These are phyloP conservation scores for Clonostachys sp. DNA, from an alignment of 2,329 filamentous ascomycete species.

Conservation along the genomic window DNA sequence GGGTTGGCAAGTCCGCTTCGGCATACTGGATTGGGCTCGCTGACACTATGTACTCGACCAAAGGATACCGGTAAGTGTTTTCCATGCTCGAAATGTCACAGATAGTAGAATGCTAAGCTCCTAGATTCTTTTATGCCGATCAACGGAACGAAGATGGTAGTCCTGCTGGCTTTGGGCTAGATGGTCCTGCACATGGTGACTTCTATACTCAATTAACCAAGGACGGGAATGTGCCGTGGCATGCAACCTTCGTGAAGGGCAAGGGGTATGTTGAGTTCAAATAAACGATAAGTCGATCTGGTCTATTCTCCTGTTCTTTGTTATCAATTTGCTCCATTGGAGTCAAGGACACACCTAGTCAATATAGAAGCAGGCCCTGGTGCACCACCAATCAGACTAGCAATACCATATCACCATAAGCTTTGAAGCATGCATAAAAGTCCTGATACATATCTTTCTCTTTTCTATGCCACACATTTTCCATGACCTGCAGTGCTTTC, in stretches of 20 bases:
- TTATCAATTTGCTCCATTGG: too few relatives aligned
- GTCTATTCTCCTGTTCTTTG: too few relatives aligned
- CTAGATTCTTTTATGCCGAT: conserved; percentile 42
- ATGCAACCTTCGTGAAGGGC: conserved; percentile 34
- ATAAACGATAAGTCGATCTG: not conserved
- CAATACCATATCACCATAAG: too few relatives aligned
- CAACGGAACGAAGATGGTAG: conserved; percentile 35
- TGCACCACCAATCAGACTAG: too few relatives aligned
- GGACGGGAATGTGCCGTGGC: conserved; percentile 35
- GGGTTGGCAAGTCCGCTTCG: not conserved
- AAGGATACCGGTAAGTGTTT: not conserved
- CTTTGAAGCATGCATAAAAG: too few relatives aligned
- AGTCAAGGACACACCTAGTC: too few relatives aligned
- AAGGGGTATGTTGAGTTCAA: conserved; percentile 29
- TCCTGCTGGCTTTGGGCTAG: conserved; percentile 13
- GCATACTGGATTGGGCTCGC: not conserved
- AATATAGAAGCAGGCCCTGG: too few relatives aligned
- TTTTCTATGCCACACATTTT: not conserved
- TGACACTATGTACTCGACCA: not conserved
- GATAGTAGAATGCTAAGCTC: not conserved
- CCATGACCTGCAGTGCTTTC: not conserved
- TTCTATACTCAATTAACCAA: conserved; percentile 34
- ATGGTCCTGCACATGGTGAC: conserved; percentile 31
- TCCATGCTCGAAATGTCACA: not conserved
- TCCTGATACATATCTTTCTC: too few relatives aligned